A percentile compares a stretch with the other conserved stretches of the same genome.
phyloP scores from a whole-genome alignment of 257 asterid species.

The Petrea volubilis region DNA sequence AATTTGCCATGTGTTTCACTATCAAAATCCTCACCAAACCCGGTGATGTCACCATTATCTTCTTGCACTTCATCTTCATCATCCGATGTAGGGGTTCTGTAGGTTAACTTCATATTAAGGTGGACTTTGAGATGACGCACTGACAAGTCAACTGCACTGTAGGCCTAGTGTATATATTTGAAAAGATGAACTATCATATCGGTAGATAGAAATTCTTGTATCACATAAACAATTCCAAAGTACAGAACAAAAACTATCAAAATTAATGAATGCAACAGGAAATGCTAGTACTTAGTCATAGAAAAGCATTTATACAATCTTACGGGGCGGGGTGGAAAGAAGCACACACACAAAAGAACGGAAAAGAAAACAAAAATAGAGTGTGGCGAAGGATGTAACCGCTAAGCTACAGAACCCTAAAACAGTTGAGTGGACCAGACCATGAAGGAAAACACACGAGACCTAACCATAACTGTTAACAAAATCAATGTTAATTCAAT shows the following conservation, averaged over 20 bases:
- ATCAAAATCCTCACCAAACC: constrained; percentile 41
- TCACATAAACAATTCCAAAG: neutral
- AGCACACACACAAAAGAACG: neutral
- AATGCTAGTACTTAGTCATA: neutral
- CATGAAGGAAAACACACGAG: neutral
- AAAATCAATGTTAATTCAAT: neutral
- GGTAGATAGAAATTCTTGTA: neutral
- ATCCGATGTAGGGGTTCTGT: constrained; percentile 48
- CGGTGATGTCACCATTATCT: constrained; percentile 37
- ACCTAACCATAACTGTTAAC: neutral
- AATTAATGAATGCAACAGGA: neutral
- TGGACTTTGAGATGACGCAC: constrained; percentile 58
- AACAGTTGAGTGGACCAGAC: neutral
- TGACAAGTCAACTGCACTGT: constrained; percentile 60
- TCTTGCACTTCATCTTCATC: constrained; percentile 50
- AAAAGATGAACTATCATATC: constrained; percentile 9
- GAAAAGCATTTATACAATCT: neutral
- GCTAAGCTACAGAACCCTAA: neutral
- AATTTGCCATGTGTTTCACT: constrained; percentile 29
- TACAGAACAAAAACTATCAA: neutral
- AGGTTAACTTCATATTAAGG: constrained; percentile 67
- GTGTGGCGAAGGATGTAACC: neutral
- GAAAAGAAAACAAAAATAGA: neutral
- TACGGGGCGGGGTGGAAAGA: neutral
- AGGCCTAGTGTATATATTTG: constrained; percentile 46